Percentiles rank a stretch among this genome's conserved stretches.
Conservation (phyloP, 192 early-diverging fungal species). For the Pilaira anomala region DNA sequence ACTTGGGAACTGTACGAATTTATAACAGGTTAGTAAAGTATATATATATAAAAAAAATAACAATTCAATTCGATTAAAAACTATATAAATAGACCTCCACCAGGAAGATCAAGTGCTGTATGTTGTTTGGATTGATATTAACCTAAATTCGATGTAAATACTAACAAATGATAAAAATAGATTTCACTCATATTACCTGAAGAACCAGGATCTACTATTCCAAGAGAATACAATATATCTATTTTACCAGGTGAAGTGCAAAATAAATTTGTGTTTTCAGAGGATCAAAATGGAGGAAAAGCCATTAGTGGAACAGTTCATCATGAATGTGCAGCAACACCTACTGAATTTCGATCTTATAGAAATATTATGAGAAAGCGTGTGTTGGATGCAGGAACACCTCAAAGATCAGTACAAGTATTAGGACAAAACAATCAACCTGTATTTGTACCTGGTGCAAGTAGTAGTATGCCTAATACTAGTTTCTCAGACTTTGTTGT, state of each 20-base stretch:
- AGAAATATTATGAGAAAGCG: conserved; percentile 67
- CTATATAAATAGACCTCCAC: conserved; percentile 10
- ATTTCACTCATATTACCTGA: conserved; percentile 72
- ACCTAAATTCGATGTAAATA: too few relatives aligned
- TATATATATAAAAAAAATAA: neutral
- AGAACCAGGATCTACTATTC: conserved; percentile 58
- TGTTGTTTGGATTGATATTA: neutral
- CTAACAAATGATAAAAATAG: too few relatives aligned
- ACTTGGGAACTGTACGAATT: conserved; percentile 79
- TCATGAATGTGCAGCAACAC: conserved; percentile 70
- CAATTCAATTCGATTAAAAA: neutral
- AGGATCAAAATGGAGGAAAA: conserved; percentile 45
- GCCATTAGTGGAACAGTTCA: conserved; percentile 55
- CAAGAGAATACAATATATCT: conserved; percentile 81
- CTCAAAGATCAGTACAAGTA: conserved; percentile 49
- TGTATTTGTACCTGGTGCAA: conserved; percentile 45
- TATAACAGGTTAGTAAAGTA: conserved; percentile 53
- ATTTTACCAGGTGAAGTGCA: conserved; percentile 64
- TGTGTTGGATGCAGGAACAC: conserved; percentile 53
- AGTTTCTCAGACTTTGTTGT: conserved; percentile 32
- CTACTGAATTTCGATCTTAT: conserved; percentile 56
- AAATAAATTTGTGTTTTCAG: conserved; percentile 80
- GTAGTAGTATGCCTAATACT: conserved; percentile 29
- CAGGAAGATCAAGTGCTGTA: conserved; percentile 16
- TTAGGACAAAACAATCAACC: conserved; percentile 42